These are phyloP conservation scores for Chlorella sorokiniana DNA, from an alignment of 139 green algal genomes.

Conservation along the genomic window DNA sequence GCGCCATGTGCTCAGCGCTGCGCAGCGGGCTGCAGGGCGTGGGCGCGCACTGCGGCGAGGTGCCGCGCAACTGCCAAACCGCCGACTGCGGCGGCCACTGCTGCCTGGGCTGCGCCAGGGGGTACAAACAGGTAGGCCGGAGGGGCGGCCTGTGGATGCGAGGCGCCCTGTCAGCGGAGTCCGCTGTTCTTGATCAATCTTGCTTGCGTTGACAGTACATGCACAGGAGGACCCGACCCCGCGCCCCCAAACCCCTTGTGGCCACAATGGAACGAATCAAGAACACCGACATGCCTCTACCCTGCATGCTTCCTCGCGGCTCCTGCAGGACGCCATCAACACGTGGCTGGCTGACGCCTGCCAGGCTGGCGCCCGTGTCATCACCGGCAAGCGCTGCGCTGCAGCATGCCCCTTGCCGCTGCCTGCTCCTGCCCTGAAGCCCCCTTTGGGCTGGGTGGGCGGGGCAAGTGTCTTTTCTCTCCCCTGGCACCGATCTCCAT, in stretches of 20 bases:
- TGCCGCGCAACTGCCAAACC: conserved; percentile 56
- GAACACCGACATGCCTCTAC: too few species aligned
- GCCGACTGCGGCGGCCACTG: conserved; percentile 34
- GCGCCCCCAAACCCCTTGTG: too few species aligned
- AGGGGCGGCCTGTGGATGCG: background rate
- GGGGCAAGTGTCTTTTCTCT: too few species aligned
- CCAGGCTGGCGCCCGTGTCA: conserved; percentile 49
- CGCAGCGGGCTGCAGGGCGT: conserved; percentile 42
- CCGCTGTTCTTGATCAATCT: too few species aligned
- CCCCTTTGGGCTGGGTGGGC: too few species aligned
- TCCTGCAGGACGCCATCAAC: conserved; percentile 45
- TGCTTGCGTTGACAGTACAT: too few species aligned
- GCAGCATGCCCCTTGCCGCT: background rate
- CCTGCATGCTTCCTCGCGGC: too few species aligned
- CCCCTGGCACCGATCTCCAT: background rate
- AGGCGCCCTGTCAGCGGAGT: too few species aligned
- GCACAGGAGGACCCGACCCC: too few species aligned
- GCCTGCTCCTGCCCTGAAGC: background rate
- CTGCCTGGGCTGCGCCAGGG: conserved; percentile 57
- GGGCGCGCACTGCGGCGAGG: conserved; percentile 47
- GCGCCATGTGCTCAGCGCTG: conserved; percentile 46
- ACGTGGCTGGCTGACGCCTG: conserved; percentile 70
- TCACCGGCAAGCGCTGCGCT: conserved; percentile 44
- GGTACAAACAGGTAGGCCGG: conserved; percentile 47
- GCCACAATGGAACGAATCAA: too few species aligned